Percentiles rank a stretch among this genome's conserved stretches.
These are phyloP conservation scores for Fusarium secorum DNA, from an alignment of 2,329 filamentous ascomycete genomes.

Conservation along the genomic window DNA sequence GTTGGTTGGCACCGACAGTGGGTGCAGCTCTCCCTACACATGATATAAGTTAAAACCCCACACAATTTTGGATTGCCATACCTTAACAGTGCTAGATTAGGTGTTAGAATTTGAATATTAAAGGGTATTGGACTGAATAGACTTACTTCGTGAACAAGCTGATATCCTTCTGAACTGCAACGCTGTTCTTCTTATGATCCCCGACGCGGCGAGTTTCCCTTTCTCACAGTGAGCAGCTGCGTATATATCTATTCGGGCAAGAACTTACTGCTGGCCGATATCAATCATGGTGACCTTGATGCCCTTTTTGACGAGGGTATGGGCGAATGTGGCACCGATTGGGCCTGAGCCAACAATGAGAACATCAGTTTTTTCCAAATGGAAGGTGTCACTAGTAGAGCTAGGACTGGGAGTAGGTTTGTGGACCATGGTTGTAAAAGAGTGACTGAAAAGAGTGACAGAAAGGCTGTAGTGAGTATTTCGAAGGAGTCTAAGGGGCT, in stretches of 20 bases:
- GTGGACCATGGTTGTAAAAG: background rate
- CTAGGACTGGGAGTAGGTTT: background rate
- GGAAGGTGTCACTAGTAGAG: background rate
- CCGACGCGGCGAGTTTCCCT: background rate
- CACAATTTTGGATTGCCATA: background rate
- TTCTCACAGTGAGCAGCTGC: background rate
- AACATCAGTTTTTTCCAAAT: background rate
- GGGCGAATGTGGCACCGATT: conserved; percentile 2
- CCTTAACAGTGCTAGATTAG: background rate
- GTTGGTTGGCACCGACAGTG: background rate
- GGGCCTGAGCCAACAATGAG: conserved; percentile 1
- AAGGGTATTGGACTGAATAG: too few relatives aligned
- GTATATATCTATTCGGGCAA: too few relatives aligned
- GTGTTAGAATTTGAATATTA: background rate
- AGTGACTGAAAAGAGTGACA: background rate
- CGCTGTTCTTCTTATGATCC: conserved; percentile 9
- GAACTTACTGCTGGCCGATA: background rate
- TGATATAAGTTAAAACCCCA: background rate
- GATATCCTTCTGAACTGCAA: conserved; percentile 8
- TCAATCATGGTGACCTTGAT: conserved; percentile 7
- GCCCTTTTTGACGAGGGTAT: background rate
- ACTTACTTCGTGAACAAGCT: conserved; percentile 6
- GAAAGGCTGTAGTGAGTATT: fast-evolving
- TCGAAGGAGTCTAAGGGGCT: fast-evolving
- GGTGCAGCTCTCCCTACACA: background rate